These are phyloP conservation scores for Paramecium biaurelia DNA, from an alignment of 73 alveolate genomes.

Conservation along the genomic window DNA sequence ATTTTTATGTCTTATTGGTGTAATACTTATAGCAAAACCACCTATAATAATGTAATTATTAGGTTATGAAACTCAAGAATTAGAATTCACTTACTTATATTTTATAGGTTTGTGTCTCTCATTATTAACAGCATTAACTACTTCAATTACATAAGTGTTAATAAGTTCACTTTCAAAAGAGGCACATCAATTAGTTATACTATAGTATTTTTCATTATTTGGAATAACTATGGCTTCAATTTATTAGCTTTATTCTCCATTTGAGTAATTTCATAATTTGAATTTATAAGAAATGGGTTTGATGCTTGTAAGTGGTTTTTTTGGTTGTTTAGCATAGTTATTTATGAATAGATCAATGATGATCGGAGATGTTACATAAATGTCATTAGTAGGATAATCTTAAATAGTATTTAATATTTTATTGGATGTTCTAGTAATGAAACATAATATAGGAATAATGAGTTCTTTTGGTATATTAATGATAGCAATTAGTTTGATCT, in stretches of 20 bases:
- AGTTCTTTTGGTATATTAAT: not conserved
- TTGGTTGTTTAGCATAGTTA: not conserved
- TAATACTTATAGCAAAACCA: not conserved
- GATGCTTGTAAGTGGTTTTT: not conserved
- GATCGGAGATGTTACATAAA: constrained; percentile 7
- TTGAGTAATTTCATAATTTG: not conserved
- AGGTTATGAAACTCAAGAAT: not conserved
- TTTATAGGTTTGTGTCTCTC: not conserved
- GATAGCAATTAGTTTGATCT: not conserved
- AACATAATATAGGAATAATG: not conserved
- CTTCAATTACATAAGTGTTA: not conserved
- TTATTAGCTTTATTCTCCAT: not conserved
- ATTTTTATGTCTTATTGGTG: not conserved
- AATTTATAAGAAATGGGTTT: not conserved
- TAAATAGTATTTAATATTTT: not conserved
- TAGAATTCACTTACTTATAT: not conserved
- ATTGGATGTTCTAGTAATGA: not conserved
- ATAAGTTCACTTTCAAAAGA: not conserved
- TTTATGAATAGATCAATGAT: constrained; percentile 32
- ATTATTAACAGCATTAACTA: not conserved
- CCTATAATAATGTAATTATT: not conserved
- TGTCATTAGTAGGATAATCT: not conserved
- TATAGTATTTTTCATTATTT: constrained; percentile 15
- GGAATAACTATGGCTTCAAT: not conserved
- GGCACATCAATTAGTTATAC: not conserved